phyloP scores from a whole-genome alignment of 257 asterid species.

The Plantago elongata region DNA sequence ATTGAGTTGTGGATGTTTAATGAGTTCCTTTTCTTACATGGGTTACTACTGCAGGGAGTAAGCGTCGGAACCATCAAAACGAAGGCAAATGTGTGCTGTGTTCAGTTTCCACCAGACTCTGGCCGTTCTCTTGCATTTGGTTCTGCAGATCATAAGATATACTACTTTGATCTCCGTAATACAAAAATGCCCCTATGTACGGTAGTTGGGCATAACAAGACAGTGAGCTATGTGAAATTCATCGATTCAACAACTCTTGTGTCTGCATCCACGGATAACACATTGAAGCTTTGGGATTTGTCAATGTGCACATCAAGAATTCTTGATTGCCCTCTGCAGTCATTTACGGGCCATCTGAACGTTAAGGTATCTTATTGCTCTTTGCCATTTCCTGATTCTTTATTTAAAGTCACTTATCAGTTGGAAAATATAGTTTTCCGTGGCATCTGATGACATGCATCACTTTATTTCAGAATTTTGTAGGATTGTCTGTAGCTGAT shows the following conservation, averaged over 20 bases:
- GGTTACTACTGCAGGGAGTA: slow-evolving; percentile 79
- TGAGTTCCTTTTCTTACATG: slow-evolving; percentile 59
- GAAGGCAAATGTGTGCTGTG: slow-evolving; percentile 97
- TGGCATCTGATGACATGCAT: slow-evolving; percentile 19
- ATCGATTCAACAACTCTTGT: slow-evolving; percentile 82
- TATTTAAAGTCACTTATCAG: not conserved
- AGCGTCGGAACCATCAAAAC: slow-evolving; percentile 82
- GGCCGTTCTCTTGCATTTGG: slow-evolving; percentile 92
- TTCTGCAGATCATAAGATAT: slow-evolving; percentile 91
- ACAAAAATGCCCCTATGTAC: slow-evolving; percentile 81
- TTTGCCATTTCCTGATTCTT: no score
- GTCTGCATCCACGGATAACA: slow-evolving; percentile 92
- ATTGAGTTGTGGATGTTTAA: slow-evolving; percentile 40
- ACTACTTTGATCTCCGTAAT: slow-evolving; percentile 92
- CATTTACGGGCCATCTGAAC: slow-evolving; percentile 91
- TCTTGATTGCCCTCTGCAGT: slow-evolving; percentile 82
- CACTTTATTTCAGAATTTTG: slow-evolving; percentile 70
- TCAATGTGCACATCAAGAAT: slow-evolving; percentile 69
- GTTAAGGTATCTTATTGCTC: slow-evolving; percentile 55
- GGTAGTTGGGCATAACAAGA: slow-evolving; percentile 80
- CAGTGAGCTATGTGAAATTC: slow-evolving; percentile 95
- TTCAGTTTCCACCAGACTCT: slow-evolving; percentile 82
- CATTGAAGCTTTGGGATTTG: slow-evolving; percentile 96
- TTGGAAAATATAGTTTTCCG: slow-evolving; percentile 4
- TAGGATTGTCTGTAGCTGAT: slow-evolving; percentile 87